Percentiles rank a stretch among this genome's conserved stretches.
These are phyloP conservation scores for Ustilago sp. DNA, from an alignment of 1,284 basidiomycete species.

Conservation along the genomic window DNA sequence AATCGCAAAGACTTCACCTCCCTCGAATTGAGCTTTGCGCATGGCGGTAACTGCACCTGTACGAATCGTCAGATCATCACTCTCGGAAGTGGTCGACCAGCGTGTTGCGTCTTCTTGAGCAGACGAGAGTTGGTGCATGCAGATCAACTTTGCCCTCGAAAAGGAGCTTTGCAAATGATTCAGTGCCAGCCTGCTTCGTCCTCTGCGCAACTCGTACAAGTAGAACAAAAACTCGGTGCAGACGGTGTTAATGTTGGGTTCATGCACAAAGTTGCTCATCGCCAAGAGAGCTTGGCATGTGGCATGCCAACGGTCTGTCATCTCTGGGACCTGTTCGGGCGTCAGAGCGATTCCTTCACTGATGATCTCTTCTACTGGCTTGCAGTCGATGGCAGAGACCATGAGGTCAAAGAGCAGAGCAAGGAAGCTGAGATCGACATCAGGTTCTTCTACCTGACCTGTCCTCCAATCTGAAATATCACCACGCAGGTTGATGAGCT, in stretches of 20 bases:
- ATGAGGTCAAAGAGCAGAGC: conserved; percentile 59
- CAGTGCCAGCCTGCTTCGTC: conserved; percentile 19
- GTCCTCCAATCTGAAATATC: conserved; percentile 60
- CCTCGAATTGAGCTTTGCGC: conserved; percentile 46
- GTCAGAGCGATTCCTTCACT: conserved; percentile 55
- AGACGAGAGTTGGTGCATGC: conserved; percentile 51
- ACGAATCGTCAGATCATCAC: conserved; percentile 39
- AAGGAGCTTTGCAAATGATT: conserved; percentile 39
- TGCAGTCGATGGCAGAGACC: conserved; percentile 56
- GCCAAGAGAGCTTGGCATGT: conserved; percentile 53
- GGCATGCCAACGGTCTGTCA: conserved; percentile 58
- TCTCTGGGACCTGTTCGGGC: conserved; percentile 49
- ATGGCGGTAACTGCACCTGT: conserved; percentile 48
- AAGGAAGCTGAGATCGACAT: conserved; percentile 58
- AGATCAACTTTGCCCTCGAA: conserved; percentile 27
- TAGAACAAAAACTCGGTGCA: conserved; percentile 51
- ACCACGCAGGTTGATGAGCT: conserved; percentile 58
- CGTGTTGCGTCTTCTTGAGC: conserved; percentile 42
- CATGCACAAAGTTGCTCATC: conserved; percentile 50
- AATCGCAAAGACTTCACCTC: conserved; percentile 44
- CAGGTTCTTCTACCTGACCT: conserved; percentile 54
- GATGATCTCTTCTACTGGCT: conserved; percentile 53
- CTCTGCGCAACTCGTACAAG: conserved; percentile 41
- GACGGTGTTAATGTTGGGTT: conserved; percentile 62
- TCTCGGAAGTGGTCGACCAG: conserved; percentile 39